Evolutionary conservation across 257 asterid genomes (phyloP).

Genomic region (Petrea volubilis): DNA sequence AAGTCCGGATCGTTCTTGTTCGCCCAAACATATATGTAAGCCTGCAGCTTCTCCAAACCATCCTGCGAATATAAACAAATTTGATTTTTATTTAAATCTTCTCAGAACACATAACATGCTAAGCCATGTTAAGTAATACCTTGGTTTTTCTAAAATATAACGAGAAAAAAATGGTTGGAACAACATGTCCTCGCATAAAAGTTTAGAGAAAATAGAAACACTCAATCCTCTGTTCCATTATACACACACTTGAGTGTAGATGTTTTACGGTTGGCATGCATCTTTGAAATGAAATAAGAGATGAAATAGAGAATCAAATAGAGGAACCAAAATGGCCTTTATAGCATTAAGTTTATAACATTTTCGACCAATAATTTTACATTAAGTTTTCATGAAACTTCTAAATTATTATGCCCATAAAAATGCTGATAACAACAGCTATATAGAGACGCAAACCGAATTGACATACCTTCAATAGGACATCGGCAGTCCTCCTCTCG

Average conservation of each 20-base stretch:
- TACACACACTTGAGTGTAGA: too few species aligned
- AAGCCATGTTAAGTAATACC: background rate
- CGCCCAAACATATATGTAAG: conserved; percentile 61
- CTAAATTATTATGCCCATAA: background rate
- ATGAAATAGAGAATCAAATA: too few species aligned
- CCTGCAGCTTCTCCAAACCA: conserved; percentile 51
- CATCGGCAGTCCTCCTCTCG: conserved; percentile 64
- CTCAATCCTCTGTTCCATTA: too few species aligned
- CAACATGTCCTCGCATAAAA: background rate
- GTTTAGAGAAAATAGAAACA: too few species aligned
- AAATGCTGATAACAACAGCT: background rate
- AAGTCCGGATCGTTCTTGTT: conserved; percentile 65
- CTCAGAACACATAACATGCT: background rate
- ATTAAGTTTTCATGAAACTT: background rate
- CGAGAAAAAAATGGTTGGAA: too few species aligned
- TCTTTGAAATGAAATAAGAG: too few species aligned
- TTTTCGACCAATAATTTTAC: background rate
- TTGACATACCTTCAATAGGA: conserved; percentile 49
- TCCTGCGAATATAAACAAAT: conserved; percentile 45
- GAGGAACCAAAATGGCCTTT: too few species aligned
- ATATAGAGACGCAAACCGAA: background rate
- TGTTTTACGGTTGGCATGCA: too few species aligned
- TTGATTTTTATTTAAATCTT: background rate
- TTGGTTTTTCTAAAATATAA: too few species aligned
- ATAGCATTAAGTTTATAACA: background rate